Evolutionary conservation across 2,329 filamentous ascomycete species (phyloP), one percentile per base, ranked within the genome.

Genomic region (Hymenoscyphus repandus): DNA sequence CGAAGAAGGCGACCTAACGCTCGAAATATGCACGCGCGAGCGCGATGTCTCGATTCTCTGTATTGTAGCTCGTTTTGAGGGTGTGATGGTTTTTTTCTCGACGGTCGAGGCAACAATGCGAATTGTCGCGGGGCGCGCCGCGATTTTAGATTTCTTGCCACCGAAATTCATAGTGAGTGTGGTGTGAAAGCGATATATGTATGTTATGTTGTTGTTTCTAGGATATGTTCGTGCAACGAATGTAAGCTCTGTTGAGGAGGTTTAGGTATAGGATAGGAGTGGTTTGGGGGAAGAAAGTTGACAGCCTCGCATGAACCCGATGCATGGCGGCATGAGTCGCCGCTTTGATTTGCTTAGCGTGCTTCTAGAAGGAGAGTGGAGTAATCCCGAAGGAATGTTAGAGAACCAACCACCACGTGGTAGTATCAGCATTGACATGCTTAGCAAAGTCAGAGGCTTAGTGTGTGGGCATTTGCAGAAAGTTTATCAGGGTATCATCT

Each of bases 111-210:
- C 11, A 30, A 55, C 52, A 20, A 50, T 39, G 17, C 55, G 53
- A 34, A 58, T 51, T 31, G 36, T 44, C 13, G 54, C 52, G 5
- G 57, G 44, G 9, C 48, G 50, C 13, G 42, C 22, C 44, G 54
- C 52, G 45, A 59, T 56, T 6, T 17, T 45, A 10, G 49, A 52
- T 30, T 54, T 50, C 33, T 47, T 50, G 15, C 43, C 43, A 6
- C 20, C 45, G 33, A 45, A 36, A 42, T 37, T 44, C 47, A 45
- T 45, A 33, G 36, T 43, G 39, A 27, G 13, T 11, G 41, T 13
- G 20, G 27, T 31, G 27, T 5, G 15, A 10, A 4, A 36, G 22
- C 22, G 17, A 43, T 36, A 37, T 17, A 20, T 36, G 15, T 32
- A 13, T 45, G 9, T 15, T 17, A 27, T 31, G 15, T 12, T 40